Percentiles rank a stretch among this genome's conserved stretches.
Evolutionary conservation across 2,329 filamentous ascomycete genomes (phyloP).

Genomic region (Calonectria hawksworthii): DNA sequence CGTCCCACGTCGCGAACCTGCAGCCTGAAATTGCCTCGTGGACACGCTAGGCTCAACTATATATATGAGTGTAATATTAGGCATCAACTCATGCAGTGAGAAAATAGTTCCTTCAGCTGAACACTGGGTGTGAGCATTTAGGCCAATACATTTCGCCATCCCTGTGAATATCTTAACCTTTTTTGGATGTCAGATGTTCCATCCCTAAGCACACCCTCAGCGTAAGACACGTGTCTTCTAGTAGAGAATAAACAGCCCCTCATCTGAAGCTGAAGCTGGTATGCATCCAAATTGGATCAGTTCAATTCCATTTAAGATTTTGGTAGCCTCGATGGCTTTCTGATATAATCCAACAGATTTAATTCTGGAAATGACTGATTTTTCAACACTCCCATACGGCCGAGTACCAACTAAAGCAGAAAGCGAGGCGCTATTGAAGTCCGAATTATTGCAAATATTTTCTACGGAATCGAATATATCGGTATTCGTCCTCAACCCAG

Average conservation of each 20-base stretch:
- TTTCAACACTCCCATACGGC: too few relatives aligned
- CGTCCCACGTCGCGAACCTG: neutral
- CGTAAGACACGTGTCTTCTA: neutral
- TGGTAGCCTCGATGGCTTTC: neutral
- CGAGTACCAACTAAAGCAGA: too few relatives aligned
- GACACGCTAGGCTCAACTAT: neutral
- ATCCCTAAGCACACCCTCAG: neutral
- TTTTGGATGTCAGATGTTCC: neutral
- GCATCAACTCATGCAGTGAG: neutral
- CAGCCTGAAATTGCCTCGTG: neutral
- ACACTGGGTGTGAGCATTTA: too few relatives aligned
- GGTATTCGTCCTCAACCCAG: too few relatives aligned
- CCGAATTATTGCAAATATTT: neutral
- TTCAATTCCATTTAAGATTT: too few relatives aligned
- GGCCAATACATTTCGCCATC: neutral
- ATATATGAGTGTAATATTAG: too few relatives aligned
- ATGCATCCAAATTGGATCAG: too few relatives aligned
- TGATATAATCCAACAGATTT: neutral
- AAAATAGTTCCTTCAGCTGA: neutral
- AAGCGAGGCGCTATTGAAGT: too few relatives aligned
- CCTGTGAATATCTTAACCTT: neutral
- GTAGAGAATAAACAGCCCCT: too few relatives aligned
- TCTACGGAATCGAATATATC: too few relatives aligned
- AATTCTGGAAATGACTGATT: neutral
- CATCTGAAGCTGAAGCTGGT: too few relatives aligned